phyloP scores from a whole-genome alignment of 2,329 filamentous ascomycete species.

The Trichoderma sp. region DNA sequence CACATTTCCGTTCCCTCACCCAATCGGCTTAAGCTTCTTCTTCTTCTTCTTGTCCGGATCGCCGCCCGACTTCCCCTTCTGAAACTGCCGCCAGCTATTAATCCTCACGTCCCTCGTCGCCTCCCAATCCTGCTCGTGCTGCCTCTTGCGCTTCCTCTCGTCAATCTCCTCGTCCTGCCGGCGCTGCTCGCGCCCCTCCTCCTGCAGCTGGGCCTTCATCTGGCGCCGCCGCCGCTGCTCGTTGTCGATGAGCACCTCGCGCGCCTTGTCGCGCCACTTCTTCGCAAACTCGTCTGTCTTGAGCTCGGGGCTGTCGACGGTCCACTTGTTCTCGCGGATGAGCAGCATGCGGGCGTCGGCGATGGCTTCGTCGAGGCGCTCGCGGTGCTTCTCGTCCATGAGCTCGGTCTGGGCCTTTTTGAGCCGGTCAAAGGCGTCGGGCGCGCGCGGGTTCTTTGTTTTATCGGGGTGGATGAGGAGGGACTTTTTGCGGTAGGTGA shows the following conservation, averaged over 20 bases:
- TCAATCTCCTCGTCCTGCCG: conserved; percentile 85
- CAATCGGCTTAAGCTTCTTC: conserved; percentile 71
- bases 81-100: conserved; percentile 90
- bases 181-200: conserved; percentile 88
- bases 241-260: conserved; percentile 88
- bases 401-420: conserved; percentile 92
- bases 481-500: conserved; percentile 94
- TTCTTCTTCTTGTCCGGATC: conserved; percentile 63
- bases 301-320: conserved; percentile 82
- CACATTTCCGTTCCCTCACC: conserved; percentile 40
- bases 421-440: conserved; percentile 93
- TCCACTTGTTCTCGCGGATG: conserved; percentile 94
- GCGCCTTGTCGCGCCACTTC: conserved; percentile 88
- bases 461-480: conserved; percentile 99
- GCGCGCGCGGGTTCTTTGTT: conserved; percentile 85
- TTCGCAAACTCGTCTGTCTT: conserved; percentile 80
- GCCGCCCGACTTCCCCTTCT: conserved; percentile 68
- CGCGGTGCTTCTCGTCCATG: conserved; percentile 91
- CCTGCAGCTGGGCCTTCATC: conserved; percentile 92
- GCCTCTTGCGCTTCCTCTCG: conserved; percentile 79
- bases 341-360: conserved; percentile 93
- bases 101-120: conserved; percentile 88
- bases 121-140: conserved; percentile 96
- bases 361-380: conserved; percentile 88
- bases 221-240: conserved; percentile 83